Evolutionary conservation across 306 rosid genomes (phyloP).

Genomic region (Cucumis melo): DNA sequence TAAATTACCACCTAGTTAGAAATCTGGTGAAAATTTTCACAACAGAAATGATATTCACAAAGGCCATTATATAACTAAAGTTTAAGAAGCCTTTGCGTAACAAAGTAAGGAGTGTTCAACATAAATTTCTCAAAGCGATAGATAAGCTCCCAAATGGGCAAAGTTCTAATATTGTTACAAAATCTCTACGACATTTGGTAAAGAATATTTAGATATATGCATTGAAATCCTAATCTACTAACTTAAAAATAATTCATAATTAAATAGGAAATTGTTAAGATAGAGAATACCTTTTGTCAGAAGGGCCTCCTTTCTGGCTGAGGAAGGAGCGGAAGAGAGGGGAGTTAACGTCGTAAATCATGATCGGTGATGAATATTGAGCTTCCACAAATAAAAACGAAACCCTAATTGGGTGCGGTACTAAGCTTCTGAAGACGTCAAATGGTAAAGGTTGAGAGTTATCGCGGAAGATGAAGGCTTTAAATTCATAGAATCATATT

Average conservation of each 20-base stretch:
- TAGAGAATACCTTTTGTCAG: slow-evolving; percentile 61
- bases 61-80: neutral
- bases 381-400: neutral
- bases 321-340: slow-evolving; percentile 97
- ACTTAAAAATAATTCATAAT: too few species aligned
- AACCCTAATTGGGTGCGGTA: slow-evolving; percentile 28
- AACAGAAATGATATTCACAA: neutral
- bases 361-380: slow-evolving; percentile 10
- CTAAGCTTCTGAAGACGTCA: neutral
- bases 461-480: neutral
- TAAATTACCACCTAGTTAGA: neutral
- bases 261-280: neutral
- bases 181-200: neutral
- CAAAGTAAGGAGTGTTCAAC: neutral
- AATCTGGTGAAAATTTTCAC: neutral
- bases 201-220: neutral
- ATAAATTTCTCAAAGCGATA: neutral
- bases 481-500: neutral
- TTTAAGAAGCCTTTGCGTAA: neutral
- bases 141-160: neutral
- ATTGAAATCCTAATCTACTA: neutral
- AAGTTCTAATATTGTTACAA: neutral
- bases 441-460: neutral
- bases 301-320: slow-evolving; percentile 93
- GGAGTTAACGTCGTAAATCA: slow-evolving; percentile 97